Percentiles rank a stretch among this genome's conserved stretches.
phyloP scores from a whole-genome alignment of 192 early-diverging fungal genomes.

The Dimargaris xerosporica region DNA sequence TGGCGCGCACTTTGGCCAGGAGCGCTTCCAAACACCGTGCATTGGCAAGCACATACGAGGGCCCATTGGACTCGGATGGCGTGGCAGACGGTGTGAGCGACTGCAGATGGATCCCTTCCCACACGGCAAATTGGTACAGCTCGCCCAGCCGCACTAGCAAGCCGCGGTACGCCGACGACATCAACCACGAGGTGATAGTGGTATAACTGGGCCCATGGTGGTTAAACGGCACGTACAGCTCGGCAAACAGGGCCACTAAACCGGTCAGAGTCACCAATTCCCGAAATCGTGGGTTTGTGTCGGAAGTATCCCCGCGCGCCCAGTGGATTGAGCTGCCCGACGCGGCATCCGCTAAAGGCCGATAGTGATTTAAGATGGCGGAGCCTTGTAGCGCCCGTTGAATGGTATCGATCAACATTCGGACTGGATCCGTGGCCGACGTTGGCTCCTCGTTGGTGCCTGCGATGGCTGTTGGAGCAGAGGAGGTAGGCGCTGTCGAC shows the following conservation, averaged over 20 bases:
- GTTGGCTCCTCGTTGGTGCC: background rate
- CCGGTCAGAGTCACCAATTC: conserved; percentile 43
- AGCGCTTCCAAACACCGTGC: conserved; percentile 5
- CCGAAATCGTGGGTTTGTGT: conserved; percentile 36
- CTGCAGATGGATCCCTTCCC: conserved; percentile 2
- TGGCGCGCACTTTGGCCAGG: conserved; percentile 20
- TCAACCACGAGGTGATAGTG: conserved; percentile 44
- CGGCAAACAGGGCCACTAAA: conserved; percentile 43
- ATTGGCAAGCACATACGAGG: conserved; percentile 2
- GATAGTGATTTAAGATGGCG: background rate
- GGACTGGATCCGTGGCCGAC: background rate
- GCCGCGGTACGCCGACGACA: conserved; percentile 27
- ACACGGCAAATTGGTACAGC: conserved; percentile 35
- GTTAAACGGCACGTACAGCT: conserved; percentile 47
- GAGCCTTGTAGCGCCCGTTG: background rate
- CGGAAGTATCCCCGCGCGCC: conserved; percentile 6
- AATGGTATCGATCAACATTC: background rate
- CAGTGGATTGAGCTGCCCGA: background rate
- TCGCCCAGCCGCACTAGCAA: conserved; percentile 36
- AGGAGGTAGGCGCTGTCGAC: background rate
- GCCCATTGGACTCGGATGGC: background rate
- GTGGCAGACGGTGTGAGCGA: background rate
- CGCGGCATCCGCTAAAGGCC: conserved; percentile 16
- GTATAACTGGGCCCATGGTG: conserved; percentile 46
- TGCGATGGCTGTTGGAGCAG: background rate